phyloP scores from a whole-genome alignment of 1,284 basidiomycete genomes.

The Xerocomus amazonicus region DNA sequence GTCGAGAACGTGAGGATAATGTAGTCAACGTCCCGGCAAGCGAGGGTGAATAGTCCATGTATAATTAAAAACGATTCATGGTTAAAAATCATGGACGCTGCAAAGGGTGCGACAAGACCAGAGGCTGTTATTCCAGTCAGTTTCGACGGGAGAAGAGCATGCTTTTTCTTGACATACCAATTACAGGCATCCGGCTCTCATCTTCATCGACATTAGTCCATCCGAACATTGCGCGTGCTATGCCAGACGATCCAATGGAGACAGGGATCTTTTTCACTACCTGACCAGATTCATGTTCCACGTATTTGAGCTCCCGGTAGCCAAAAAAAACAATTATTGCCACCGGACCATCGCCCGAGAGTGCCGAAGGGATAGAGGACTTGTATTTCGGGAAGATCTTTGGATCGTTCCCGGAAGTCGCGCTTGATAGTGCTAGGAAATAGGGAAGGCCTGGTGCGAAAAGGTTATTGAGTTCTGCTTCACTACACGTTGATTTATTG shows the following conservation, averaged over 20 bases:
- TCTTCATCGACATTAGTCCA: constrained; percentile 1
- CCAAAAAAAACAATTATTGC: neutral
- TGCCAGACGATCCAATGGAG: neutral
- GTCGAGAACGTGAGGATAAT: constrained; percentile 1
- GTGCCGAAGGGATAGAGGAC: too few relatives aligned
- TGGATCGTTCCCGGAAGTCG: constrained; percentile 8
- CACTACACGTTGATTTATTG: constrained; percentile 5
- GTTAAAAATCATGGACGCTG: constrained; percentile 1
- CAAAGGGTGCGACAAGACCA: constrained; percentile 1
- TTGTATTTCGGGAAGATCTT: constrained; percentile 3
- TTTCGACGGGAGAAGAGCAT: too few relatives aligned
- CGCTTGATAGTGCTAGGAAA: constrained; percentile 7
- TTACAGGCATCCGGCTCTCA: neutral
- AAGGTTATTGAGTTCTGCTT: constrained; percentile 7
- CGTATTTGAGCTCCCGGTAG: neutral
- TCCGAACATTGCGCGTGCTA: neutral
- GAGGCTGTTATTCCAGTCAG: too few relatives aligned
- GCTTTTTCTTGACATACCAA: neutral
- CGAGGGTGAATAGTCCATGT: constrained; percentile 14
- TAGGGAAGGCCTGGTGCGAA: constrained; percentile 13
- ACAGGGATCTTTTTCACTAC: neutral
- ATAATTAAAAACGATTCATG: constrained; percentile 7
- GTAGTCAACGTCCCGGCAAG: neutral
- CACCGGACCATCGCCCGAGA: neutral
- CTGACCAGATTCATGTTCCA: constrained; percentile 2